phyloP scores from a whole-genome alignment of 2,329 filamentous ascomycete genomes.

The Dactylellina haptotyla region DNA sequence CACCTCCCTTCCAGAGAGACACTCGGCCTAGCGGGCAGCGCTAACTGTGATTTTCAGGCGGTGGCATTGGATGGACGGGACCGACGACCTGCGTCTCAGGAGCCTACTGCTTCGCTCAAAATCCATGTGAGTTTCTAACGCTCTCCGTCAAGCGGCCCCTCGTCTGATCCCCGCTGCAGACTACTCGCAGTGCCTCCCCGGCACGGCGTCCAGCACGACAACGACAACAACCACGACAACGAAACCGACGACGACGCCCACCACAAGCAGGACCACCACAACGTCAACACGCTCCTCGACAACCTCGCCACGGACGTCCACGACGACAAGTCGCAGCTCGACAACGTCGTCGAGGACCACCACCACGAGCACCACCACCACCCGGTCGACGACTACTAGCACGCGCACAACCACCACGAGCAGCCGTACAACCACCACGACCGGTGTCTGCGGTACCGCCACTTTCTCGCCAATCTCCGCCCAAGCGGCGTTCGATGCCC shows the following conservation, averaged over 20 bases:
- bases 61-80: slow-evolving; percentile 32
- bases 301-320: no score
- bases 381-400: neutral
- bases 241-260: neutral
- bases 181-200: slow-evolving; percentile 51
- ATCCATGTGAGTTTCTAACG: slow-evolving; percentile 20
- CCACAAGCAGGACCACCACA: slow-evolving; percentile 4
- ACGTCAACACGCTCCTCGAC: no score
- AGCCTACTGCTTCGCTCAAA: slow-evolving; percentile 16
- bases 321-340: slow-evolving; percentile 4
- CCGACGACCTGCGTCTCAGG: slow-evolving; percentile 27
- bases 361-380: slow-evolving; percentile 11
- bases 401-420: slow-evolving; percentile 6
- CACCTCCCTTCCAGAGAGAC: no score
- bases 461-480: slow-evolving; percentile 55
- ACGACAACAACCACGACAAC: slow-evolving; percentile 5
- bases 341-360: slow-evolving; percentile 1
- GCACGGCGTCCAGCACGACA: slow-evolving; percentile 24
- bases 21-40: no score
- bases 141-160: neutral
- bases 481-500: slow-evolving; percentile 60
- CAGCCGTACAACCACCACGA: no score
- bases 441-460: slow-evolving; percentile 29
- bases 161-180: slow-evolving; percentile 8
- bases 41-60: slow-evolving; percentile 6